Conservation (phyloP, 108 stramenopile genomes). For the Skeletonema potamos region DNA sequence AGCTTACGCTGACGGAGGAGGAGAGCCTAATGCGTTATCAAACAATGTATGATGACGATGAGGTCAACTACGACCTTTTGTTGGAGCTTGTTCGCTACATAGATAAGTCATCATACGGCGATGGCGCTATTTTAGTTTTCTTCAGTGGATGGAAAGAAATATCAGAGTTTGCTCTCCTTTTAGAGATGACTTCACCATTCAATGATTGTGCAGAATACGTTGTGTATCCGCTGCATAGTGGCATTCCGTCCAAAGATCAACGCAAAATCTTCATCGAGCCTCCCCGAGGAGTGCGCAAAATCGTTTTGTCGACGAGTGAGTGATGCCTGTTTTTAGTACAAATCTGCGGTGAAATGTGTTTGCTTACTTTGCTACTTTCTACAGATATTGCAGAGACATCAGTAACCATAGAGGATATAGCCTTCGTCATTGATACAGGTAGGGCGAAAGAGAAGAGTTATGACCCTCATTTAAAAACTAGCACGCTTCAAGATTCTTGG, state of each 20-base stretch:
- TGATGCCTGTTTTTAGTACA: constrained; percentile 58
- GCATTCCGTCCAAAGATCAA: constrained; percentile 79
- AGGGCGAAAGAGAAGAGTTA: constrained; percentile 72
- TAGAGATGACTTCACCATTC: constrained; percentile 66
- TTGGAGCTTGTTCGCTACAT: constrained; percentile 62
- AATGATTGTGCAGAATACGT: constrained; percentile 47
- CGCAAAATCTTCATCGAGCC: constrained; percentile 67
- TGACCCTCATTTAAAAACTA: constrained; percentile 68
- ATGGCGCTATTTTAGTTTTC: constrained; percentile 87
- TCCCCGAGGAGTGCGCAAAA: constrained; percentile 66
- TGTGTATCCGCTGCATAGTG: constrained; percentile 83
- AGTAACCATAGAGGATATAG: constrained; percentile 67
- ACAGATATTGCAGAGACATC: constrained; percentile 79
- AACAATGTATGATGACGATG: constrained; percentile 68
- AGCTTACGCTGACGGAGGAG: constrained; percentile 55
- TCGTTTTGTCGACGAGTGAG: constrained; percentile 71
- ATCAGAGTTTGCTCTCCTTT: constrained; percentile 54
- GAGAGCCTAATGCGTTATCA: constrained; percentile 63
- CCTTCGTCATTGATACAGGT: constrained; percentile 70
- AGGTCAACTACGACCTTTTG: constrained; percentile 59
- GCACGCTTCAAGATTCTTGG: constrained; percentile 85
- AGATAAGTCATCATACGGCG: constrained; percentile 56
- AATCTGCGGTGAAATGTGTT: constrained; percentile 69
- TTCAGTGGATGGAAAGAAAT: constrained; percentile 95
- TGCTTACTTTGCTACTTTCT: constrained; percentile 85